Base-by-base conservation (phyloP, 768 basidiomycete genomes). In the Phylloporus arenicola region DNA sequence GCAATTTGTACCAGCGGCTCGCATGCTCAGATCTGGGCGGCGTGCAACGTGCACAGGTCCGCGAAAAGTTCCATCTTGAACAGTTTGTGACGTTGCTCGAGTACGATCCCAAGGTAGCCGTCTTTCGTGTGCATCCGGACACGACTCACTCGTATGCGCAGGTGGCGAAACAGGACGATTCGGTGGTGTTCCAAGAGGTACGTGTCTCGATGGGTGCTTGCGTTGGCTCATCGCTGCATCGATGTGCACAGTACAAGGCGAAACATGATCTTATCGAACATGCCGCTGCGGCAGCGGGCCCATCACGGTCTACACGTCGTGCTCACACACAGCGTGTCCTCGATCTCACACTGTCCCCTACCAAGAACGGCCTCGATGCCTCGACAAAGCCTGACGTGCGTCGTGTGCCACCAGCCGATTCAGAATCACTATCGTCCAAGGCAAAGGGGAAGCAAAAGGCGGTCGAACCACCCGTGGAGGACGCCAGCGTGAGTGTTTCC, bases 21-120 rank as follows among this genome's bases (percentile, higher is more conserved):
- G 38, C 10, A 24, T 17, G 19, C 33, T 43, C 38, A 51, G 19
- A 44, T 35, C 6, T 29, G 35, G 43, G 37, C 38, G 27, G 27
- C 9, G 27, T 29, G 27, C 29, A 12, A 30, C 8, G 8, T 34
- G 38, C 19, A 37, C 53, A 92, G 86, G 76, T 95, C 43, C 81
- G 93, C 52, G 91, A 97, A 68, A 74, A 81, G 51, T 97, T 94
- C 67, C 93, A 97, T 62, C 75, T 95, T 68, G 86, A 93, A 56
- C 75, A 84, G 51, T 94, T 87, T 63, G 78, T 82, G 3, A 82
- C 79, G 22, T 75, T 95, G 72, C 69, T 92, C 31, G 75, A 74
- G 17, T 97, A 83, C 64, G 78, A 94, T 67, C 93, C 92, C 9
- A 66, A 73, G 67, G 87, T 88, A 54, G 33, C 24, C 80, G 84